Percentiles rank a stretch among this genome's conserved stretches.
phyloP scores from a whole-genome alignment of 1,284 basidiomycete species.

The Malassezia pachydermatis region DNA sequence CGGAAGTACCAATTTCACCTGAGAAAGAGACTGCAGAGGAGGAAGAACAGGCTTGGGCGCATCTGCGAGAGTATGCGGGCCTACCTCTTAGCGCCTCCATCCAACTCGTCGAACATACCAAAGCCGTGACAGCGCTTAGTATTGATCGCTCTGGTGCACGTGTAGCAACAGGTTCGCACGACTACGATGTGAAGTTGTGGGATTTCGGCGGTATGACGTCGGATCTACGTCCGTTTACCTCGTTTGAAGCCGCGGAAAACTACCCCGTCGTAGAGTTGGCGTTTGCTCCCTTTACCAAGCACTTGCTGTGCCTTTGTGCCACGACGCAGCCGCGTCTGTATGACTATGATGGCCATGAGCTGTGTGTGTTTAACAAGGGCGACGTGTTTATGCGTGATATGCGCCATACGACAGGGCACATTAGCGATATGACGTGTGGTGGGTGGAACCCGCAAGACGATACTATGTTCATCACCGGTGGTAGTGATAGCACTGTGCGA shows the following conservation, averaged over 20 bases:
- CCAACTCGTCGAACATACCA: slow-evolving; percentile 79
- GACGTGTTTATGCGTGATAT: slow-evolving; percentile 97
- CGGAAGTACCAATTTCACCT: background rate
- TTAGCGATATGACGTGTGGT: slow-evolving; percentile 78
- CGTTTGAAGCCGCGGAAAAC: slow-evolving; percentile 81
- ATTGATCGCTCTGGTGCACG: slow-evolving; percentile 88
- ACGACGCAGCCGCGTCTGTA: slow-evolving; percentile 79
- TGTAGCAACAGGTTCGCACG: slow-evolving; percentile 79
- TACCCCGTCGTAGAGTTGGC: slow-evolving; percentile 53
- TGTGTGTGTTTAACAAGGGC: slow-evolving; percentile 62
- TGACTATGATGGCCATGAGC: slow-evolving; percentile 50
- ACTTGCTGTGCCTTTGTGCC: slow-evolving; percentile 58
- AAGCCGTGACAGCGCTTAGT: slow-evolving; percentile 77
- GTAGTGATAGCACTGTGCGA: slow-evolving; percentile 89
- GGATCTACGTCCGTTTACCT: slow-evolving; percentile 77
- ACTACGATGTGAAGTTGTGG: slow-evolving; percentile 96
- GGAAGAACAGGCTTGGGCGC: background rate
- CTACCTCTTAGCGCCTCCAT: slow-evolving; percentile 62
- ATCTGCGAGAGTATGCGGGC: slow-evolving; percentile 7
- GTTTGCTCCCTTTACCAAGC: slow-evolving; percentile 21
- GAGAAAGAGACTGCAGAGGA: background rate
- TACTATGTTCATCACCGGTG: slow-evolving; percentile 75
- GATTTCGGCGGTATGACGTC: slow-evolving; percentile 97
- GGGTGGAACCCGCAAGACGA: slow-evolving; percentile 79
- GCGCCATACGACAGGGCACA: slow-evolving; percentile 91